Evolutionary conservation across 2,329 filamentous ascomycete genomes (phyloP), one percentile per base, ranked within the genome.

Genomic region (Pezicula carpinea): DNA sequence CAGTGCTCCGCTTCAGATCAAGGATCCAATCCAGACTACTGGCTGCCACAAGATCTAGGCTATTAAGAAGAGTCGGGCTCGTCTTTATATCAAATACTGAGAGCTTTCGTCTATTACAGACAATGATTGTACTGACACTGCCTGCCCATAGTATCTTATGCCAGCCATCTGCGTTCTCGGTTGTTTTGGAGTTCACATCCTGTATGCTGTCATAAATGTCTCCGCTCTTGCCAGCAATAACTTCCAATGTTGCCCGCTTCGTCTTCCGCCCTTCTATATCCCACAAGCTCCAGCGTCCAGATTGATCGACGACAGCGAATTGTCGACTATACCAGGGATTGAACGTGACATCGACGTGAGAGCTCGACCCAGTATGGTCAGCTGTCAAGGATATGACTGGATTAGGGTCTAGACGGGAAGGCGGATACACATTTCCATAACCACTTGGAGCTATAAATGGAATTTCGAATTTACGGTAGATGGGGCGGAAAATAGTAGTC

Each of bases 211-310:
- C 58, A 39, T 58, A 53, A 7, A 64, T 51, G 26, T 53, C 29
- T 14, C 57, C 62, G 10, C 35, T 47, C 21, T 54, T 61, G 6
- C 48, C 57, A 8, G 52, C 8, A n/a, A 51, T 23, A 3, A 60
- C 31, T 21, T 51, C 26, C 39, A 52, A 43, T 3, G 39, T 33
- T 5, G 36, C 36, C 3, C 39, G 40, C 17, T 51, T 59, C 13
- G 22, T 44, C 31, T 50, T 49, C 14, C 40, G 32, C 6, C 50
- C 54, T 41, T 64, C 62, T 34, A 65, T 49, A 50, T 85, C 74
- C 81, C 83, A 89, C 4, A 89, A 64, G 36, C 71, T 81, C 87
- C 86, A 91, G 48, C 69, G 71, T 1, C 85, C 85, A 29, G 67
- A 67, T 43, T 79, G 71, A 56, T 90, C 83, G 15, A 90, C 70